Conservation (phyloP, 2,329 filamentous ascomycete species). For the Kalmusia sp. region DNA sequence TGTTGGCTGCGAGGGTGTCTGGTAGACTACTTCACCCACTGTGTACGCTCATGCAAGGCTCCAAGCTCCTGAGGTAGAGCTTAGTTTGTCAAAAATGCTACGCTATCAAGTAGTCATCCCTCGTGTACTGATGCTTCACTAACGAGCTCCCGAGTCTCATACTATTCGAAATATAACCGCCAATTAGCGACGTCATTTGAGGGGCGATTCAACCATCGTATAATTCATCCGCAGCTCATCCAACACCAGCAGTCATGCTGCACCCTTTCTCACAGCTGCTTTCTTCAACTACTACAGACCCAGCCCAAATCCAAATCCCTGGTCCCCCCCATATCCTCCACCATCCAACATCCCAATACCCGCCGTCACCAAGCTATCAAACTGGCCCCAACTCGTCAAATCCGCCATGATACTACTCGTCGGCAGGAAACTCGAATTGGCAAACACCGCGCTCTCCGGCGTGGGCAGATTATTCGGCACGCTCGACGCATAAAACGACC, state of each 20-base stretch:
- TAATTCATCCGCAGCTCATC: too few relatives aligned
- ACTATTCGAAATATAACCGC: too few relatives aligned
- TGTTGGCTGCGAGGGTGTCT: too few relatives aligned
- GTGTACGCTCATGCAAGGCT: too few relatives aligned
- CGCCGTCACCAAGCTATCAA: conserved; percentile 46
- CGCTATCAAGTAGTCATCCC: too few relatives aligned
- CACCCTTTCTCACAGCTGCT: background rate
- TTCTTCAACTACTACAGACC: conserved; percentile 10
- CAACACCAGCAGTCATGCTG: background rate
- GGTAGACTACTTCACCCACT: too few relatives aligned
- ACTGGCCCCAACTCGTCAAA: conserved; percentile 47
- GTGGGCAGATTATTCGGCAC: conserved; percentile 34
- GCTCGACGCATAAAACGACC: conserved; percentile 17
- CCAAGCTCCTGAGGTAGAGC: too few relatives aligned
- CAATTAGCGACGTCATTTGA: too few relatives aligned
- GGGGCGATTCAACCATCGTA: background rate
- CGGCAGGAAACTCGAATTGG: conserved; percentile 25
- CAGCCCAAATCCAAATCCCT: conserved; percentile 29
- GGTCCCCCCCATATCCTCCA: conserved; percentile 29
- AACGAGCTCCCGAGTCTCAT: too few relatives aligned
- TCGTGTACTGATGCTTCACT: too few relatives aligned
- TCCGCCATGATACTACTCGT: conserved; percentile 40
- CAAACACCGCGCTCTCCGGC: conserved; percentile 37
- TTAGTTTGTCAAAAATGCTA: too few relatives aligned
- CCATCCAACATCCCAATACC: conserved; percentile 43